Evolutionary conservation across 202 grass and related monocot species (phyloP).

Genomic region (Schoenoplectus tabernaemontani): DNA sequence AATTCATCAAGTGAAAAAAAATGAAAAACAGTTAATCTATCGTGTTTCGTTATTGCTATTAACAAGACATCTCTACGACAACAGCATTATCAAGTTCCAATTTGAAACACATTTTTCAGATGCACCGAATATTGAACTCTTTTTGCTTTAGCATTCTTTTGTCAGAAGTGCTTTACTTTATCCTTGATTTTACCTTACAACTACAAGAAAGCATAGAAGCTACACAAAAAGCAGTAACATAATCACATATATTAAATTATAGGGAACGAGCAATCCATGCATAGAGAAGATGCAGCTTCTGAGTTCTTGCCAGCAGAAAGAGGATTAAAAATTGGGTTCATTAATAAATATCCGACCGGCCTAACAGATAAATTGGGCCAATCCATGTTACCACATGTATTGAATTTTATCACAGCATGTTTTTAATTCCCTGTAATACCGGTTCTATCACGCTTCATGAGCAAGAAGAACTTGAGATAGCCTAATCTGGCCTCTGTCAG

Average conservation of each 20-base stretch:
- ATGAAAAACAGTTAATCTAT: too few species aligned
- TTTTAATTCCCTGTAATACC: too few species aligned
- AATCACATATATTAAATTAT: neutral
- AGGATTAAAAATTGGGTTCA: neutral
- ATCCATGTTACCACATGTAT: neutral
- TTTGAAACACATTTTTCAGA: neutral
- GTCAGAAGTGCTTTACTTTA: neutral
- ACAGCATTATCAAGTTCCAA: neutral
- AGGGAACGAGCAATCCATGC: neutral
- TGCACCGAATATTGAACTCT: neutral
- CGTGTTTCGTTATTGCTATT: neutral
- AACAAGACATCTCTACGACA: neutral
- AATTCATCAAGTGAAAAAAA: neutral
- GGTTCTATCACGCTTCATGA: too few species aligned
- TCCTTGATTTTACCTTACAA: neutral
- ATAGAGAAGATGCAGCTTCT: neutral
- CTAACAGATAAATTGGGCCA: neutral
- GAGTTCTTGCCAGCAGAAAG: neutral
- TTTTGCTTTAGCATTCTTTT: neutral
- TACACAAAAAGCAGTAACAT: neutral
- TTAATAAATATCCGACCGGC: neutral
- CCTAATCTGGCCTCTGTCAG: too few species aligned
- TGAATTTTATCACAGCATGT: neutral
- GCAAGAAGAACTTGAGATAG: too few species aligned
- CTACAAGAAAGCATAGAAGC: neutral